Conservation (phyloP, 2,329 filamentous ascomycete genomes). For the Fusarium nodosum region DNA sequence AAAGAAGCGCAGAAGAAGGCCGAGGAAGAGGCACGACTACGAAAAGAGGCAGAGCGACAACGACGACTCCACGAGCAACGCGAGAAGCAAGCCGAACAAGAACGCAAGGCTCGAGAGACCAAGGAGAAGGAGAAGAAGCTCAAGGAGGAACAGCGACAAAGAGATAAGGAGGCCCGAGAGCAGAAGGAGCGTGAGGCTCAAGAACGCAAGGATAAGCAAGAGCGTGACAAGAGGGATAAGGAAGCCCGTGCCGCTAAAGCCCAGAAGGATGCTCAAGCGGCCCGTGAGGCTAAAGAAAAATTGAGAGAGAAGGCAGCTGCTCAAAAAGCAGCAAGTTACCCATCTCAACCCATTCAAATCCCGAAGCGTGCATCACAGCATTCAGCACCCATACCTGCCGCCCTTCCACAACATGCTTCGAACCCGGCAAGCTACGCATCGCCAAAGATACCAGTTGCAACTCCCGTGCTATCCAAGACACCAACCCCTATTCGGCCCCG, state of each 20-base stretch:
- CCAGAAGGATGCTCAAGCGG: conserved; percentile 69
- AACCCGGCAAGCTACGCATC: conserved; percentile 75
- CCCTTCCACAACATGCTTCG: conserved; percentile 71
- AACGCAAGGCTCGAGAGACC: conserved; percentile 78
- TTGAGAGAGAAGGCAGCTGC: conserved; percentile 71
- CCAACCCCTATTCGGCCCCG: conserved; percentile 83
- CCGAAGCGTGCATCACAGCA: conserved; percentile 58
- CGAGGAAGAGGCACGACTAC: conserved; percentile 87
- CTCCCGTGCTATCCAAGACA: conserved; percentile 84
- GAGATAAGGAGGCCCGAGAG: conserved; percentile 82
- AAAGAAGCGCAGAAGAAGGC: conserved; percentile 91
- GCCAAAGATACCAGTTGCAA: conserved; percentile 82
- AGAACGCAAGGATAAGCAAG: conserved; percentile 71
- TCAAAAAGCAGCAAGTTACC: conserved; percentile 57
- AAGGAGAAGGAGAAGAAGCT: conserved; percentile 83
- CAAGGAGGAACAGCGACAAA: conserved; percentile 84
- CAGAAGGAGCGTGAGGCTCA: conserved; percentile 77
- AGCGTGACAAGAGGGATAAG: conserved; percentile 73
- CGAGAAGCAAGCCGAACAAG: conserved; percentile 85
- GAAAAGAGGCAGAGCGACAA: conserved; percentile 87
- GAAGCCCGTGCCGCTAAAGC: conserved; percentile 68
- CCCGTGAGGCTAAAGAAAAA: conserved; percentile 66
- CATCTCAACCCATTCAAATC: conserved; percentile 53
- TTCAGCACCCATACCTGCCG: conserved; percentile 60
- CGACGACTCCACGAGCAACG: conserved; percentile 85